Evolutionary conservation across 345 rosid genomes (phyloP).

Genomic region (Sisymbrium irio): DNA sequence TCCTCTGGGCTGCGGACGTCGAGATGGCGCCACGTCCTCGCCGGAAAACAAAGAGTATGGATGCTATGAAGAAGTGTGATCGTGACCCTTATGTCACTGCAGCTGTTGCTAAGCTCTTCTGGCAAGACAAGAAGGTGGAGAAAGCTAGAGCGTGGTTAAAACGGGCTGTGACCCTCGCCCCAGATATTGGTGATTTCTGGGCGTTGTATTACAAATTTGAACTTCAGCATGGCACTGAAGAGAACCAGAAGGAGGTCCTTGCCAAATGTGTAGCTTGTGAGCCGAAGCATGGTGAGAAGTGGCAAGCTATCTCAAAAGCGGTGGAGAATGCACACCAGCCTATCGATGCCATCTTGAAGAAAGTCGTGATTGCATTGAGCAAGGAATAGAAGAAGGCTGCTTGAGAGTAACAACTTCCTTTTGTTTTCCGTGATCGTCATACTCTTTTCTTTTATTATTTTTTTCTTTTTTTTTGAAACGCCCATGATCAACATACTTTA

Average conservation of each 20-base stretch:
- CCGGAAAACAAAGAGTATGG: conserved; percentile 63
- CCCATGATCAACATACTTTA: conserved; percentile 3
- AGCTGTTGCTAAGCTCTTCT: conserved; percentile 82
- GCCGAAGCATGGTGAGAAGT: conserved; percentile 88
- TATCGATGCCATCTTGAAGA: conserved; percentile 74
- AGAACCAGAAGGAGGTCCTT: conserved; percentile 69
- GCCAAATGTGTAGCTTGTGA: conserved; percentile 72
- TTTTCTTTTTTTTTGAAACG: too few relatives aligned
- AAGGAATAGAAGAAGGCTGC: conserved; percentile 79
- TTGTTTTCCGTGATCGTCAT: conserved; percentile 15
- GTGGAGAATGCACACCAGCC: conserved; percentile 90
- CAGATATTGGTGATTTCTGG: conserved; percentile 90
- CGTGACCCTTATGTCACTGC: conserved; percentile 84
- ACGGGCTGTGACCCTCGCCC: conserved; percentile 78
- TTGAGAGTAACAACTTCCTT: conserved; percentile 39
- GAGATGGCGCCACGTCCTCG: conserved; percentile 86
- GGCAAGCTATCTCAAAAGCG: conserved; percentile 81
- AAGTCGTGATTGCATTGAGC: conserved; percentile 63
- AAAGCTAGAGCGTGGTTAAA: conserved; percentile 84
- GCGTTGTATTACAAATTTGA: conserved; percentile 83
- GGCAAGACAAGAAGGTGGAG: conserved; percentile 90
- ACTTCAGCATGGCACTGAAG: conserved; percentile 81
- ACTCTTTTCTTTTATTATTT: too few relatives aligned
- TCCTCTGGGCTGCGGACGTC: conserved; percentile 82
- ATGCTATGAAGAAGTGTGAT: conserved; percentile 78